phyloP scores from a whole-genome alignment of 2,329 filamentous ascomycete genomes.

The Conoideocrella luteorostrata region DNA sequence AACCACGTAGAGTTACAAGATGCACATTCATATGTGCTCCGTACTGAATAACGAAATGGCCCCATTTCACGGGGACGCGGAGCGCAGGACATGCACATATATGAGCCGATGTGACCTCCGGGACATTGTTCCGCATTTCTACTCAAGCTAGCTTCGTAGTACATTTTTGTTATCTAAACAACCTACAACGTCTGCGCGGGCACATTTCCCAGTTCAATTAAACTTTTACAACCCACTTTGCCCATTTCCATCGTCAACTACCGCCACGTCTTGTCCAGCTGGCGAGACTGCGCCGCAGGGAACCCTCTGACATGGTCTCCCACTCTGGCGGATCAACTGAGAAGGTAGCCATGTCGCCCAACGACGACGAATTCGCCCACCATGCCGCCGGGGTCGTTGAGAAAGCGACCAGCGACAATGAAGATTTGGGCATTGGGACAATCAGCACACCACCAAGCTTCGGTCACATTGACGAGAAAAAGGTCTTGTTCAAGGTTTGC shows the following conservation, averaged over 20 bases:
- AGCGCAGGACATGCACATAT: too few species aligned
- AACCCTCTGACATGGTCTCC: background rate
- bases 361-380: background rate
- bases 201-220: too few species aligned
- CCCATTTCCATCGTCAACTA: too few species aligned
- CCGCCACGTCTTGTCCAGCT: too few species aligned
- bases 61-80: background rate
- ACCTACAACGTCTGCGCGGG: too few species aligned
- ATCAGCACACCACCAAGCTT: background rate
- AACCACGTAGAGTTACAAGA: too few species aligned
- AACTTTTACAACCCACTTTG: too few species aligned
- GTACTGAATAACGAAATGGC: too few species aligned
- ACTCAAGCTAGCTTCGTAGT: background rate
- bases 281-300: too few species aligned
- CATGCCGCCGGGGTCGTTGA: background rate
- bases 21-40: too few species aligned
- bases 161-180: too few species aligned
- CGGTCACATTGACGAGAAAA: slow-evolving; percentile 38
- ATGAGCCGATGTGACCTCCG: background rate
- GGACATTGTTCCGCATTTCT: background rate
- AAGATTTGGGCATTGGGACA: background rate
- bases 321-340: background rate
- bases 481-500: slow-evolving; percentile 47
- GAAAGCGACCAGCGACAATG: slow-evolving; percentile 1
- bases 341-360: background rate